phyloP scores from a whole-genome alignment of 78 protist species.

The Guillardia theta region DNA sequence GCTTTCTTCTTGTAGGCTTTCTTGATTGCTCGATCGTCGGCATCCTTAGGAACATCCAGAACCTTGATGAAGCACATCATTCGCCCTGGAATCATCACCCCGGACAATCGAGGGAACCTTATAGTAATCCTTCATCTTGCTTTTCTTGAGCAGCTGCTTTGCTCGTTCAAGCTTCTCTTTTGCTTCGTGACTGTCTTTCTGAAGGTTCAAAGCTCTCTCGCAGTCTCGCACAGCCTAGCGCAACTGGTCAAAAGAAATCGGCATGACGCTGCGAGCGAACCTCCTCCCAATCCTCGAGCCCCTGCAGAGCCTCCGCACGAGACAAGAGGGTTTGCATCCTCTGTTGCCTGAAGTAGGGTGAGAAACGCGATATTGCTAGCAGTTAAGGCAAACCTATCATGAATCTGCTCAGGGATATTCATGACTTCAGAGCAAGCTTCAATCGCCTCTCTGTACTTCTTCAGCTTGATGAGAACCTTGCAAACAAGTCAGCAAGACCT shows the following conservation, averaged over 20 bases:
- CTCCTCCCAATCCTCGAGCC: not conserved
- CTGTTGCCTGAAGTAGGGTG: no score
- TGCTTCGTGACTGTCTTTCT: not conserved
- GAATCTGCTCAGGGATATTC: not conserved
- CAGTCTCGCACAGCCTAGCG: not conserved
- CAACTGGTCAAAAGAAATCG: no score
- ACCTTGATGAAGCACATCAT: not conserved
- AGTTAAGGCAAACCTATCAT: no score
- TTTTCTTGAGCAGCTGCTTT: not conserved
- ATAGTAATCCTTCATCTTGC: constrained; percentile 1
- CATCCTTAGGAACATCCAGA: not conserved
- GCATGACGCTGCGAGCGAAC: no score
- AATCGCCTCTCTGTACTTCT: not conserved
- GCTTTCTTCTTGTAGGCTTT: not conserved
- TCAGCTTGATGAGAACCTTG: not conserved
- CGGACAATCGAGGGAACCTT: not conserved
- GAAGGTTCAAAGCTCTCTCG: not conserved
- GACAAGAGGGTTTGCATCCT: not conserved
- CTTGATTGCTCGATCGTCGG: not conserved
- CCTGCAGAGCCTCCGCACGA: not conserved
- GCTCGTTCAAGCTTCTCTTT: not conserved
- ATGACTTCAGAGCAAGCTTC: not conserved
- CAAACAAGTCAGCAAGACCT: not conserved
- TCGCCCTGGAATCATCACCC: not conserved
- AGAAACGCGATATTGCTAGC: no score